These are phyloP conservation scores for Exserohilum turcica DNA, from an alignment of 2,329 filamentous ascomycete genomes.

Conservation along the genomic window DNA sequence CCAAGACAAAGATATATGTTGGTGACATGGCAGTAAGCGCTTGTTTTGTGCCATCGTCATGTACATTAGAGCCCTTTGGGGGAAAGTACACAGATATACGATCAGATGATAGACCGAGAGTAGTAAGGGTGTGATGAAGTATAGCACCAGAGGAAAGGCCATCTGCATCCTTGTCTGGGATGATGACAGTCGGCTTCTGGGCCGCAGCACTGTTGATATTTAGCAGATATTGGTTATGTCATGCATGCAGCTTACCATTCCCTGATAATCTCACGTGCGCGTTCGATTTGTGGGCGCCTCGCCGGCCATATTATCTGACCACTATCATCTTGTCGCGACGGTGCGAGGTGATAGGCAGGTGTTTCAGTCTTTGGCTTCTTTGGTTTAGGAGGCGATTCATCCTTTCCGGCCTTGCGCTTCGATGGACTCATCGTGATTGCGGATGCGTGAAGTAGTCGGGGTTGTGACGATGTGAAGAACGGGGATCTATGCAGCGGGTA, in stretches of 20 bases:
- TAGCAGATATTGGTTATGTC: not conserved
- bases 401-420: slow-evolving; percentile 39
- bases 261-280: slow-evolving; percentile 61
- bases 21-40: slow-evolving; percentile 59
- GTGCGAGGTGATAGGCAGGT: slow-evolving; percentile 41
- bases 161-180: slow-evolving; percentile 73
- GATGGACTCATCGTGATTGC: slow-evolving; percentile 27
- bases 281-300: slow-evolving; percentile 59
- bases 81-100: slow-evolving; percentile 65
- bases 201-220: slow-evolving; percentile 54
- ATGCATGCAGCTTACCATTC: slow-evolving; percentile 58
- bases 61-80: slow-evolving; percentile 64
- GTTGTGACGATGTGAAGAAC: not conserved
- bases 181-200: slow-evolving; percentile 61
- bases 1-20: slow-evolving; percentile 66
- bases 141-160: slow-evolving; percentile 69
- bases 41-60: slow-evolving; percentile 58
- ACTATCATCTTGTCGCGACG: slow-evolving; percentile 30
- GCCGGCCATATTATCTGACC: slow-evolving; percentile 67
- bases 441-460: slow-evolving; percentile 17
- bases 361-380: slow-evolving; percentile 37
- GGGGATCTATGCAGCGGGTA: not conserved
- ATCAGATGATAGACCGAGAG: slow-evolving; percentile 61
- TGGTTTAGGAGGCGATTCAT: slow-evolving; percentile 15
- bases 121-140: slow-evolving; percentile 62